Base-by-base conservation (phyloP, 306 rosid species). In the Rosa multiflora region DNA sequence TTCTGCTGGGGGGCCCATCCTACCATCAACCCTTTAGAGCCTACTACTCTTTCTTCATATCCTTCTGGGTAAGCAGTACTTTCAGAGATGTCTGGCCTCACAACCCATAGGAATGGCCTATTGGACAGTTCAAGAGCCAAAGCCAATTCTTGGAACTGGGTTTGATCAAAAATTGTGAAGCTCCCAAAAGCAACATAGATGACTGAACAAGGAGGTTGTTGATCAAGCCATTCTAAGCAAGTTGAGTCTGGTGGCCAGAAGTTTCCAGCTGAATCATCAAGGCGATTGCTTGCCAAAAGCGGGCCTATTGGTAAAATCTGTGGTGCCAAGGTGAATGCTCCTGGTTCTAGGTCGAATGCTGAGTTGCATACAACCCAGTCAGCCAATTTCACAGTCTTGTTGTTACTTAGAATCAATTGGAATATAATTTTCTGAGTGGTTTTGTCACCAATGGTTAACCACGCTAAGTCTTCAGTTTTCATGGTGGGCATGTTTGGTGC, bases 171-270 rank as follows among this genome's bases (percentile, higher is more conserved):
- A 21, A 61, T 1, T 42, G 84, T 62, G 35, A 80, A 12, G 82
- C 88, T 87, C 1, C 85, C 87, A 82, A 87, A 82, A 26, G 87
- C 85, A 52, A 83, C 80, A 72, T 82, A 78, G 35, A 82, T 82
- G 6, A 87, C 85, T 55, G 83, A 87, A 23, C 14, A 10, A 4
- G 56, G 12, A 61, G 59, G 67, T 18, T 82, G 88, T 37, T 66
- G 61, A 59, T 80, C 73, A 64, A 87, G 82, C 87, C 88, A 85
- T 2, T 76, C 47, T 21, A 82, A 70, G 72, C 86, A 84, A 49
- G 79, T 53, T 68, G 86, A 62, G 83, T 79, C 85, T 49, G 85
- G 83, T 55, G 43, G 72, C 87, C 87, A 78, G 26, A 87, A 80
- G 48, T 61, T 32, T 6, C 82, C 70, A 23, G 46, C 79, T 53